Conservation (phyloP, 495 filamentous ascomycete species). For the Penicillium verhagenii region DNA sequence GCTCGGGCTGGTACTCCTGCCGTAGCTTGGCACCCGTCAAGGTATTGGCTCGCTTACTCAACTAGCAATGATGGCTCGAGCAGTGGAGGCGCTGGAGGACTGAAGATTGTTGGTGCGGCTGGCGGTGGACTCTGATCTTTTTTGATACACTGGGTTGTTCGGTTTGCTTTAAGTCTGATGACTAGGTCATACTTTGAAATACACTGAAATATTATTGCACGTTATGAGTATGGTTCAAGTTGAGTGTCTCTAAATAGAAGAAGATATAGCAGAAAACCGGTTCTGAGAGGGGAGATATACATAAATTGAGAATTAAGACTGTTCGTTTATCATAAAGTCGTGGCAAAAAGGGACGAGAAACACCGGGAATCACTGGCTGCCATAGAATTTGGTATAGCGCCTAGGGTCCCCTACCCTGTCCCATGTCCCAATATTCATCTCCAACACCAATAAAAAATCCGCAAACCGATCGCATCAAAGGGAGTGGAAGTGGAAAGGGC, state of each 20-base stretch:
- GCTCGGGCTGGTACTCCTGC: constrained; percentile 51
- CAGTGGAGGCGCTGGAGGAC: constrained; percentile 64
- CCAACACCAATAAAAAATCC: background rate
- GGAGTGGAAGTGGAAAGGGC: background rate
- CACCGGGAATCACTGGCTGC: background rate
- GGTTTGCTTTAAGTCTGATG: too few species aligned
- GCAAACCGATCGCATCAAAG: background rate
- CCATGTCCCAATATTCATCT: background rate
- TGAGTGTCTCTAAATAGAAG: background rate
- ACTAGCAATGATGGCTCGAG: constrained; percentile 73
- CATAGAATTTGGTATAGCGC: background rate
- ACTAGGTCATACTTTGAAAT: too few species aligned
- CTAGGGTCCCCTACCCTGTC: background rate
- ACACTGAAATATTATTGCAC: background rate
- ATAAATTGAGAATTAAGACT: background rate
- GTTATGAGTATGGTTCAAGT: background rate
- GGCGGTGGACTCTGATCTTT: constrained; percentile 32
- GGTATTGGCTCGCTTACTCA: constrained; percentile 90
- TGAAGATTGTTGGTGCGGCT: constrained; percentile 77
- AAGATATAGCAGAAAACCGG: background rate
- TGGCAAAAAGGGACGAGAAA: constrained; percentile 4
- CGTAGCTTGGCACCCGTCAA: constrained; percentile 86
- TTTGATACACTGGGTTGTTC: background rate
- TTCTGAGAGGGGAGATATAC: constrained; percentile 8
- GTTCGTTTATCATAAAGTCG: constrained; percentile 18